phyloP scores from a whole-genome alignment of 2,329 filamentous ascomycete genomes.

The Basipetospora chlamydospora region DNA sequence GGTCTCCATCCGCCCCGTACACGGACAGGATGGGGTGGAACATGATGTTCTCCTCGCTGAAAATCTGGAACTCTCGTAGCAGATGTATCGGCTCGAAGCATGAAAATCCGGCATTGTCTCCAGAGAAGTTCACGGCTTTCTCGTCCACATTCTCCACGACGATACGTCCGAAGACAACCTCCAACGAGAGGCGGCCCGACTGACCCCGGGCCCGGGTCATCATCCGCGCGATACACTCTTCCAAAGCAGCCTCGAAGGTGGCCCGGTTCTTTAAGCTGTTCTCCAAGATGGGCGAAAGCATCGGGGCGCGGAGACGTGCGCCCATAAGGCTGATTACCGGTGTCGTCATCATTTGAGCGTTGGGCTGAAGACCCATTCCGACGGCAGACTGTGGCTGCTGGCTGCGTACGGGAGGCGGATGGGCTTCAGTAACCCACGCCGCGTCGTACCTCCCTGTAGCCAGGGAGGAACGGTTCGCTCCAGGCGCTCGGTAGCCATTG shows the following conservation, averaged over 20 bases:
- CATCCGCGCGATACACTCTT: slow-evolving; percentile 1
- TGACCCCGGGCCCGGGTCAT: background rate
- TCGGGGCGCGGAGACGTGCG: background rate
- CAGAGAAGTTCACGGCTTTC: background rate
- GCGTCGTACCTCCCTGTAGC: too few species aligned
- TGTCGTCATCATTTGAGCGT: too few species aligned
- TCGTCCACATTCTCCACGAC: slow-evolving; percentile 4
- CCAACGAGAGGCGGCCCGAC: background rate
- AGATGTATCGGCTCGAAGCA: background rate
- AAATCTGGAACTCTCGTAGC: background rate
- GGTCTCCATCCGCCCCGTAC: slow-evolving; percentile 13
- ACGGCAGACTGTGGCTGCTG: too few species aligned
- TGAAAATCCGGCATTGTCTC: background rate
- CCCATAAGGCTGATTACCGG: background rate
- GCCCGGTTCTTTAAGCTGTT: background rate
- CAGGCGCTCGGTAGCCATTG: too few species aligned
- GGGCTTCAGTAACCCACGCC: too few species aligned
- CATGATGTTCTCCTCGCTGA: background rate
- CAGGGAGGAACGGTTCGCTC: too few species aligned
- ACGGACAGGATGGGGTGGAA: slow-evolving; percentile 9
- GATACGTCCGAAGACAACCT: background rate
- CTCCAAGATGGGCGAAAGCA: background rate
- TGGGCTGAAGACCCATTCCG: too few species aligned
- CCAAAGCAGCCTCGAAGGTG: background rate
- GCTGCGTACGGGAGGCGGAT: too few species aligned